Conservation (phyloP, 306 rosid species). For the Fragaria ananassa region DNA sequence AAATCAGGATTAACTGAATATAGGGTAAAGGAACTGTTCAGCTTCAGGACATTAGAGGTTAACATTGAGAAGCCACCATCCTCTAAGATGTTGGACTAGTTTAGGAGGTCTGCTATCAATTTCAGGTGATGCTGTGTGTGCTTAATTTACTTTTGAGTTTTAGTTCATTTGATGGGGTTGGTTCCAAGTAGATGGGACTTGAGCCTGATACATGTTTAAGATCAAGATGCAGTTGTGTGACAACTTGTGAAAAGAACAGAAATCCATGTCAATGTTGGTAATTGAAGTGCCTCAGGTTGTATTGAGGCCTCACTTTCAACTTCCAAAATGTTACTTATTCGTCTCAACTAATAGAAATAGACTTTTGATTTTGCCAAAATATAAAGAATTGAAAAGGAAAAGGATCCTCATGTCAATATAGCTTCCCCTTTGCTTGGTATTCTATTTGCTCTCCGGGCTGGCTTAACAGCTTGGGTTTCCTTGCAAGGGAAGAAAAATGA, state of each 20-base stretch:
- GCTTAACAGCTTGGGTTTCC: constrained; percentile 39
- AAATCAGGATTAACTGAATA: background rate
- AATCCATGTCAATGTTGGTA: constrained; percentile 9
- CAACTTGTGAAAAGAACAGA: background rate
- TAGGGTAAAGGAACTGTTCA: background rate
- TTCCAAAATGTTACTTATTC: constrained; percentile 1
- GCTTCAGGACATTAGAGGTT: background rate
- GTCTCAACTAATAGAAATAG: constrained; percentile 4
- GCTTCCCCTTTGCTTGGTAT: constrained; percentile 31
- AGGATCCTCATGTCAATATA: constrained; percentile 27
- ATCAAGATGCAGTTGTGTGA: background rate
- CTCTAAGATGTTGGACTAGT: background rate
- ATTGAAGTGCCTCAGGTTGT: constrained; percentile 23
- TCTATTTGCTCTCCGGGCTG: constrained; percentile 28
- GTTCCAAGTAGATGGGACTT: background rate
- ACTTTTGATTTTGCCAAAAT: constrained; percentile 12
- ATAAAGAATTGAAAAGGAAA: constrained; percentile 20
- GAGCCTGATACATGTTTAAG: background rate
- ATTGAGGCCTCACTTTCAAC: background rate
- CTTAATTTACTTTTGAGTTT: background rate
- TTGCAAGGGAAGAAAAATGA: constrained; percentile 51
- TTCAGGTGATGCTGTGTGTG: background rate
- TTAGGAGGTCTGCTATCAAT: background rate
- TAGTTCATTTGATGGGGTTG: background rate
- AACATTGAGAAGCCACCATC: background rate